Conservation (phyloP, 805 yeast species). For the Cyberlindnera maritima region DNA sequence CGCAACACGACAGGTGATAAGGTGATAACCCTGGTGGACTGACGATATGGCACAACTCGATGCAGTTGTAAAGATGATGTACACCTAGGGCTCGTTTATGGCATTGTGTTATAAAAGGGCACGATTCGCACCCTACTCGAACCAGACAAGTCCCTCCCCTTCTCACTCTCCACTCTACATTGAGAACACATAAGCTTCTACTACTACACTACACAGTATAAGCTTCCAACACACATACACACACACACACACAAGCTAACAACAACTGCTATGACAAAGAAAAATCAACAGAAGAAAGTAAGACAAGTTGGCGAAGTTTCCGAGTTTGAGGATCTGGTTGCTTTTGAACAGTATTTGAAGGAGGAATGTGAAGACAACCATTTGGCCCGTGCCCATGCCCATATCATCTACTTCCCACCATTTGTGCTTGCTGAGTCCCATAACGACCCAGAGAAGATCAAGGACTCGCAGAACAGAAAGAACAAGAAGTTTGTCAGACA, state of each 20-base stretch:
- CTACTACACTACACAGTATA: background rate
- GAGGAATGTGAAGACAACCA: slow-evolving; percentile 79
- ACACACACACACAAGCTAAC: background rate
- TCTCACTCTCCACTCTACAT: background rate
- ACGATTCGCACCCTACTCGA: too few species aligned
- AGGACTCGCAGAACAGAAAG: slow-evolving; percentile 69
- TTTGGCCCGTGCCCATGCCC: slow-evolving; percentile 65
- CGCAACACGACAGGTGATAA: background rate
- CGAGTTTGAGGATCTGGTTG: slow-evolving; percentile 58
- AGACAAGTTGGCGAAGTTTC: slow-evolving; percentile 24
- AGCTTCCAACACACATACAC: background rate
- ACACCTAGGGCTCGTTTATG: too few species aligned
- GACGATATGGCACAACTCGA: background rate
- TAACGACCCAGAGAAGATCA: slow-evolving; percentile 66
- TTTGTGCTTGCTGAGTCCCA: slow-evolving; percentile 65
- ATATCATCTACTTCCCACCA: slow-evolving; percentile 68
- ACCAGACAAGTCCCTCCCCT: too few species aligned
- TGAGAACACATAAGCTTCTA: background rate
- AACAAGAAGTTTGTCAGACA: slow-evolving; percentile 70
- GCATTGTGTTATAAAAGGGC: too few species aligned
- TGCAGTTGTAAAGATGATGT: too few species aligned
- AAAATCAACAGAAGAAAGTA: slow-evolving; percentile 13
- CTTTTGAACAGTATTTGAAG: slow-evolving; percentile 61
- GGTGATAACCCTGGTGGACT: background rate
- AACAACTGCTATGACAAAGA: background rate